phyloP scores from a whole-genome alignment of 106 monocot species.

The Gastrodia elata region DNA sequence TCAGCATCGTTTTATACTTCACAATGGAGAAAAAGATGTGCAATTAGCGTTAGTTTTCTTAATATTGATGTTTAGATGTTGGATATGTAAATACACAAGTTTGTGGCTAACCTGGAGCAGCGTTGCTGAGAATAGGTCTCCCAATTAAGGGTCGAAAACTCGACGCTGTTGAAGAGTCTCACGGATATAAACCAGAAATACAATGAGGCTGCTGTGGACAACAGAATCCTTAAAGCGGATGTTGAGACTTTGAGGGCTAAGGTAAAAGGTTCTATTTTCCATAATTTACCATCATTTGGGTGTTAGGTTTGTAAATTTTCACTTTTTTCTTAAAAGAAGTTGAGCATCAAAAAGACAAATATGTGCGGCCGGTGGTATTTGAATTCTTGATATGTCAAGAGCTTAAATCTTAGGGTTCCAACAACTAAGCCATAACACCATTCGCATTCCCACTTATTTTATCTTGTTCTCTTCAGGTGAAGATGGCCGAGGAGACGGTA shows the following conservation, averaged over 20 bases:
- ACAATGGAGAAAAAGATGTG: no score
- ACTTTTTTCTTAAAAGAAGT: neutral
- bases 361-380: no score
- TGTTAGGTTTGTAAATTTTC: neutral
- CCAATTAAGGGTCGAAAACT: slow-evolving; percentile 75
- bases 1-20: no score
- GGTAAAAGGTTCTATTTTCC: slow-evolving; percentile 17
- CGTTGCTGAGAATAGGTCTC: slow-evolving; percentile 38
- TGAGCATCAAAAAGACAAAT: no score
- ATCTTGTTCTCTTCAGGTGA: slow-evolving; percentile 37
- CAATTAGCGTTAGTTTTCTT: no score
- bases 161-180: slow-evolving; percentile 65
- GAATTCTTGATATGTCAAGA: no score
- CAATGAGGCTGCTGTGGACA: slow-evolving; percentile 64
- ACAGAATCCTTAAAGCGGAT: slow-evolving; percentile 70
- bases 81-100: no score
- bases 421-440: neutral
- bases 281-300: neutral
- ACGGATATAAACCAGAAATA: slow-evolving; percentile 77
- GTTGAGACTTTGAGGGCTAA: slow-evolving; percentile 74
- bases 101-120: no score
- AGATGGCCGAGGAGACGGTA: slow-evolving; percentile 72
- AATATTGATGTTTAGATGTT: no score
- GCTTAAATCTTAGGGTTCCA: no score
- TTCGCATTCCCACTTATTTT: neutral